Conservation (phyloP, 2,329 filamentous ascomycete species). For the Aphanoascus verrucosus region DNA sequence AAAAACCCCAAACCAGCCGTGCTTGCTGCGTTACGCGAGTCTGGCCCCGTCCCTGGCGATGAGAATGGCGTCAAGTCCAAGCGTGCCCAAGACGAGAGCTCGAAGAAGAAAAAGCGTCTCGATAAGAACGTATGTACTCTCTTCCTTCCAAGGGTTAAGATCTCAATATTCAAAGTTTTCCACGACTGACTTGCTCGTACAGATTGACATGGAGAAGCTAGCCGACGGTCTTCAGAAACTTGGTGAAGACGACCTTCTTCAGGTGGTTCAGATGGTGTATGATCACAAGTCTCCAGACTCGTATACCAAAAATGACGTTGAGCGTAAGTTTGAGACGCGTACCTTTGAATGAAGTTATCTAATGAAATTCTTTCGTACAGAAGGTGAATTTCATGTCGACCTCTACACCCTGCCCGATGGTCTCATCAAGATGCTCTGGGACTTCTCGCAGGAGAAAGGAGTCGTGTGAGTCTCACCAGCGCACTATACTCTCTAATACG, state of each 20-base stretch:
- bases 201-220: constrained; percentile 89
- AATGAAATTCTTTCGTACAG: constrained; percentile 33
- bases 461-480: constrained; percentile 22
- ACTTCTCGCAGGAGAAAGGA: constrained; percentile 52
- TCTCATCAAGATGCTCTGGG: constrained; percentile 90
- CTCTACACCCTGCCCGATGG: constrained; percentile 90
- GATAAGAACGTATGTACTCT: constrained; percentile 45
- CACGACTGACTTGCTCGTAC: not conserved
- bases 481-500: not conserved
- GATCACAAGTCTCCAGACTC: constrained; percentile 91
- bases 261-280: constrained; percentile 95
- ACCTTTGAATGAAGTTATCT: not conserved
- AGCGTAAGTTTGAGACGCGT: constrained; percentile 53
- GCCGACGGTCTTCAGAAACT: constrained; percentile 84
- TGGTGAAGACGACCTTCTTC: constrained; percentile 81
- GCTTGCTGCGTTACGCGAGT: constrained; percentile 66
- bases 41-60: constrained; percentile 71
- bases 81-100: constrained; percentile 46
- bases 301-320: constrained; percentile 94
- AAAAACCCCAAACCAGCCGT: constrained; percentile 88
- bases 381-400: constrained; percentile 96
- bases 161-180: not conserved
- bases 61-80: constrained; percentile 55
- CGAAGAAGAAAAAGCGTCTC: constrained; percentile 66
- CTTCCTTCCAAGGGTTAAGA: too few species aligned